Evolutionary conservation across 78 protist species (phyloP).

Genomic region (Creolimax fragrantissima): DNA sequence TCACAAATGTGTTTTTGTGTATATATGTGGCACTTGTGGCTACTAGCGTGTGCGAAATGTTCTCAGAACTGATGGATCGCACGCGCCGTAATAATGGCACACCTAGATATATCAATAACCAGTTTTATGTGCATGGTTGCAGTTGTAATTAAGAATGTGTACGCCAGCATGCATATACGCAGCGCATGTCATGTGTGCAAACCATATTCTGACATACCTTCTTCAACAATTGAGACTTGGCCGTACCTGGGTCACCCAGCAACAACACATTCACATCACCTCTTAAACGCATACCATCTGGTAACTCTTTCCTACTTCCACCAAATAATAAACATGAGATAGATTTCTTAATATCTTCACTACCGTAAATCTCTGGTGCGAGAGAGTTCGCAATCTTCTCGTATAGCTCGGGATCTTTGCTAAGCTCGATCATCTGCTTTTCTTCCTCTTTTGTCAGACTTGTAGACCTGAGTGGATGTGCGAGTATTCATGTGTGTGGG

Average conservation of each 20-base stretch:
- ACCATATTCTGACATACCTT: too few relatives aligned
- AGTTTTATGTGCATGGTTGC: too few relatives aligned
- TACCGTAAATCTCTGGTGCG: constrained; percentile 95
- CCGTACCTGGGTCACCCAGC: constrained; percentile 99
- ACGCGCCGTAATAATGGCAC: too few relatives aligned
- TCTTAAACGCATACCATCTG: constrained; percentile 87
- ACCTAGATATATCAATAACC: too few relatives aligned
- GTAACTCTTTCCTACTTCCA: constrained; percentile 74
- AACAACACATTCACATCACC: constrained; percentile 99
- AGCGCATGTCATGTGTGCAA: too few relatives aligned
- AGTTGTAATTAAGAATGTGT: too few relatives aligned
- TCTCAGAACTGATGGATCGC: too few relatives aligned
- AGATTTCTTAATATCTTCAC: constrained; percentile 84
- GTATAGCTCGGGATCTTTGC: constrained; percentile 41
- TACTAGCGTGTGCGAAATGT: too few relatives aligned
- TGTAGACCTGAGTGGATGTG: background rate
- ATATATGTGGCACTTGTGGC: too few relatives aligned
- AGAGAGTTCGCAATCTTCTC: constrained; percentile 42
- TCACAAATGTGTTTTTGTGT: too few relatives aligned
- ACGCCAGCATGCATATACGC: too few relatives aligned
- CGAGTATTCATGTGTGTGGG: background rate
- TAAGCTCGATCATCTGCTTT: constrained; percentile 36
- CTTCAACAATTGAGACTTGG: constrained; percentile 95
- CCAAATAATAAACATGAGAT: constrained; percentile 88
- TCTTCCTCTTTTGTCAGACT: constrained; percentile 57